Base-by-base conservation (phyloP, 495 filamentous ascomycete species). In the Hypoxylon cercidicola region DNA sequence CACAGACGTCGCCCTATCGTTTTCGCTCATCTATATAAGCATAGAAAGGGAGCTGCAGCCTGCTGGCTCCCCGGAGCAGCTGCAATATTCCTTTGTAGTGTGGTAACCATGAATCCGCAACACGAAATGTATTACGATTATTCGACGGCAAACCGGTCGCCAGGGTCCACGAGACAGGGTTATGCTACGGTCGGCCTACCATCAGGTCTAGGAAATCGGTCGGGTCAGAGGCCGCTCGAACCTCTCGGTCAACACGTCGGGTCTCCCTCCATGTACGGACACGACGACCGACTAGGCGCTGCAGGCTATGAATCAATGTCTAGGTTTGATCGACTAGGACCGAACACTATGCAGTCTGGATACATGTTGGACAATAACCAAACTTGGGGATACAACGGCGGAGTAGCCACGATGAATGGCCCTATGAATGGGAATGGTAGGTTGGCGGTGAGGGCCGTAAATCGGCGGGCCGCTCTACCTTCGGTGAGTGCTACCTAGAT, bases 131-230 rank as follows among this genome's bases (percentile, higher is more conserved):
- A 77, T 66, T 72, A 77, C 57, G 70, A 76, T 47, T 78, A 78
- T 34, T 52, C 64, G 10, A 16, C 69, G 40, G 54, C 76, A 15
- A 78, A 76, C 59, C 73, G 76, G 60, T 80, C 78, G 21, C 81
- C 82, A 13, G 69, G 75, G 44, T 75, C 77, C 9, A 71, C 77
- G 34, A 72, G 78, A 46, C 79, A 79, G 32, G 79, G 77, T 39
- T 84, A 81, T 70, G 77, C 76, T 55, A 85, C 82, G 49, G 84
- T 73, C 25, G 71, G 71, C 48, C 48, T 73, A 34, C 64, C 86
- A 37, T 83, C 88, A 66, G 86, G 87, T 32, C 81, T 92, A 25
- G 88, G 68, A 84, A 90, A 74, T 75, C 89, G 64, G 88, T 88
- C 66, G 78, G 88, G 69, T 83, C 92, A 81, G 63, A 76, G 77